These are phyloP conservation scores for Saccharomycopsis fibuligera DNA, from an alignment of 805 yeast species.

Conservation along the genomic window DNA sequence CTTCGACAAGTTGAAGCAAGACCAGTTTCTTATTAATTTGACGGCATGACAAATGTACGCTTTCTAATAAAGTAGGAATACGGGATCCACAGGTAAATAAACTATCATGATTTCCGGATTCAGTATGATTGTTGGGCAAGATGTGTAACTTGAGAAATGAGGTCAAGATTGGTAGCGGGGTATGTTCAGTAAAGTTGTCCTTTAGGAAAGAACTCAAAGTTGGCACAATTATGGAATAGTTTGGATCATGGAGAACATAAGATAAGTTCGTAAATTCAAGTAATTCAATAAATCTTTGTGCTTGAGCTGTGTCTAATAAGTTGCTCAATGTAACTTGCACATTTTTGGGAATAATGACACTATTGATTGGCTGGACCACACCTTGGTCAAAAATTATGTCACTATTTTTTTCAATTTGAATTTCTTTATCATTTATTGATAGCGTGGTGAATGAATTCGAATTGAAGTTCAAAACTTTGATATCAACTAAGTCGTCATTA, in stretches of 20 bases:
- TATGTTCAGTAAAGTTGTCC: conserved; percentile 35
- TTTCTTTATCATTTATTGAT: conserved; percentile 20
- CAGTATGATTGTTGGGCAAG: conserved; percentile 35
- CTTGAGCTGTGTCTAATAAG: conserved; percentile 49
- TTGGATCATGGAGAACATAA: conserved; percentile 33
- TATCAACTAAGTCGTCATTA: conserved; percentile 24
- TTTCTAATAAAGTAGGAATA: conserved; percentile 39
- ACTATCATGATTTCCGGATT: conserved; percentile 3
- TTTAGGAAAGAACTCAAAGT: conserved; percentile 50
- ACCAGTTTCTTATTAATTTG: conserved; percentile 31
- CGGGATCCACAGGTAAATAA: conserved; percentile 42
- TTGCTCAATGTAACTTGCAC: conserved; percentile 49
- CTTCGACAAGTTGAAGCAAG: conserved; percentile 39
- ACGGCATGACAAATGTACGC: conserved; percentile 40
- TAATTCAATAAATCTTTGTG: conserved; percentile 37
- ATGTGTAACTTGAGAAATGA: conserved; percentile 63
- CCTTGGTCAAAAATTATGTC: conserved; percentile 81
- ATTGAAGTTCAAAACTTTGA: conserved; percentile 21
- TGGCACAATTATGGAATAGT: conserved; percentile 70
- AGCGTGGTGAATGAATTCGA: conserved; percentile 22
- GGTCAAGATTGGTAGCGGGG: conserved; percentile 37
- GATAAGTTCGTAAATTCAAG: conserved; percentile 37
- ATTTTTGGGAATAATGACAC: conserved; percentile 49
- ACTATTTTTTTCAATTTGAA: conserved; percentile 31
- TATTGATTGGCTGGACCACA: conserved; percentile 65